Evolutionary conservation across 73 alveolate species (phyloP), one percentile per base, ranked within the genome.

Genomic region (Paramecium caudatum): DNA sequence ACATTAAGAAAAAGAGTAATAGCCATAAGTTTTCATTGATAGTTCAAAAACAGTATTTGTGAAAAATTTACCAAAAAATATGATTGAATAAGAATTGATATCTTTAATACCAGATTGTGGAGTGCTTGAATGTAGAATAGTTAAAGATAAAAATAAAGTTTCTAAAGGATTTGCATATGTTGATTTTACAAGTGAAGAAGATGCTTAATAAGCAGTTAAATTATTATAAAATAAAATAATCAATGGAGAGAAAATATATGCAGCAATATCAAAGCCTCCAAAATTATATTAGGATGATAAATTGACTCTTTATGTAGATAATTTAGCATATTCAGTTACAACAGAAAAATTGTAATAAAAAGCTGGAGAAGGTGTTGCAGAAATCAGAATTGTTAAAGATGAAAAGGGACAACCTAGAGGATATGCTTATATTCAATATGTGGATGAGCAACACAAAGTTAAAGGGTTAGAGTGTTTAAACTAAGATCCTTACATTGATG

Each of bases 211-310:
- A 19, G 93, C 90, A 15, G 82, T 55, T 37, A 25, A 43, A 0
- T 25, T 63, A 37, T 41, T 86, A 30, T 41, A 63, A 41, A 55
- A 61, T 23, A 78, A 70, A 3, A 37, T 86, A 43, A 61, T 86
- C 0, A 46, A 47, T n/a, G 93, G 93, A 4, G 45, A 86, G 16
- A 41, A 62, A 36, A 15, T 86, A 41, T 62, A 62, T 37, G 93
- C 84, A n/a, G 87, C 87, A 19, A 19, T 62, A 43, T 86, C 93
- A 39, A 50, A 70, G 10, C 93, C 93, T 7, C 93, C 93, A 21
- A 86, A 86, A 41, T 17, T 62, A 3, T 86, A 86, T 25, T 47
- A 48, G 16, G 47, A 86, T 34, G 93, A 86, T 43, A 48, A 86
- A 45, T 43, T 70, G 30, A 86, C 93, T 13, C 82, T 78, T 9